Evolutionary conservation across 2,329 filamentous ascomycete genomes (phyloP).

Genomic region (Arthrobotrys conoides): DNA sequence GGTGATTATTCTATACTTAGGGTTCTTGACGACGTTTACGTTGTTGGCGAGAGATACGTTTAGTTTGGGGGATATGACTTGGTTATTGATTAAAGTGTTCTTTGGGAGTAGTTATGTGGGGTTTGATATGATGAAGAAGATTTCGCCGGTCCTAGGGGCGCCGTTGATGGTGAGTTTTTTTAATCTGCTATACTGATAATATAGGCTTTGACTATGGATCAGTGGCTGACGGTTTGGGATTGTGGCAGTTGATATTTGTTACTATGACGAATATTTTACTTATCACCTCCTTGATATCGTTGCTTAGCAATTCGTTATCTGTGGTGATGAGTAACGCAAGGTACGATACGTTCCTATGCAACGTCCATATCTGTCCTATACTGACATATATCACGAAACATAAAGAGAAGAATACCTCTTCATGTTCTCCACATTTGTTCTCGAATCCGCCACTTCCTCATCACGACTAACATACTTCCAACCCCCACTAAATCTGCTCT

Average conservation of each 20-base stretch:
- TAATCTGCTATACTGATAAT: background rate
- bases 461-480: conserved; percentile 80
- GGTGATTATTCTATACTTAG: conserved; percentile 80
- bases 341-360: conserved; percentile 46
- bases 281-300: conserved; percentile 82
- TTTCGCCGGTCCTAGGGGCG: conserved; percentile 71
- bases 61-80: conserved; percentile 77
- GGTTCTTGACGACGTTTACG: conserved; percentile 89
- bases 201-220: background rate
- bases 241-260: conserved; percentile 76
- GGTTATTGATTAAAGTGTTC: conserved; percentile 84
- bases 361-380: conserved; percentile 71
- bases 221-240: conserved; percentile 12
- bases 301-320: conserved; percentile 81
- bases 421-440: conserved; percentile 72
- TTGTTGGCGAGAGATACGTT: conserved; percentile 81
- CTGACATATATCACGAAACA: background rate
- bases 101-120: conserved; percentile 83
- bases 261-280: conserved; percentile 83
- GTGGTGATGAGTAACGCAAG: conserved; percentile 71
- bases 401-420: conserved; percentile 77
- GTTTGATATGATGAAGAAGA: conserved; percentile 69
- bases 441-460: conserved; percentile 75
- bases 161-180: conserved; percentile 69
- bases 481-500: conserved; percentile 80